A percentile compares a stretch with the other conserved stretches of the same genome.
Evolutionary conservation across 1,284 basidiomycete species (phyloP).

Genomic region (Sanghuangporus sanghuang): DNA sequence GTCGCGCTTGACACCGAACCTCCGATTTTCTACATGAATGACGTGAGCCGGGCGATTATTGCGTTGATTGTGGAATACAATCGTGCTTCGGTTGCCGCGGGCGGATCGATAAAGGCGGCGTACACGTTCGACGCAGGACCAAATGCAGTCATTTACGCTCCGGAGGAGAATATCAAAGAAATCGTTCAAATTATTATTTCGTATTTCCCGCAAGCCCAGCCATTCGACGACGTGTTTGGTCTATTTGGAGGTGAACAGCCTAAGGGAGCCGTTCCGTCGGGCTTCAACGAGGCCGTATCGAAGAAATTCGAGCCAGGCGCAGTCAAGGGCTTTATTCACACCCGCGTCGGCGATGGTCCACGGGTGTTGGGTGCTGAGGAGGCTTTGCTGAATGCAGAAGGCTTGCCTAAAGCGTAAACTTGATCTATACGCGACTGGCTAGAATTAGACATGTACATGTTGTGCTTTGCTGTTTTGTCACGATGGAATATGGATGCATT

Average conservation of each 20-base stretch:
- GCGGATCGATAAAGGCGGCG: constrained; percentile 74
- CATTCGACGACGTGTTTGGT: constrained; percentile 73
- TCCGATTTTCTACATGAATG: constrained; percentile 99
- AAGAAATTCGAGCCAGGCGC: constrained; percentile 69
- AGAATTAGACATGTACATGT: neutral
- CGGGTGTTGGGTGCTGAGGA: constrained; percentile 55
- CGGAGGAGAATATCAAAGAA: constrained; percentile 70
- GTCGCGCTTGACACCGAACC: constrained; percentile 95
- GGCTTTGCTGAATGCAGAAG: constrained; percentile 49
- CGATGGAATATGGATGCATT: too few relatives aligned
- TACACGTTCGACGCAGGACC: constrained; percentile 99
- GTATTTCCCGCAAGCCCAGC: constrained; percentile 79
- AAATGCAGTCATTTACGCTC: constrained; percentile 96
- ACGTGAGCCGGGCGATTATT: constrained; percentile 86
- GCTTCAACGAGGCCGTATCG: constrained; percentile 78
- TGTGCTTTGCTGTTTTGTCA: neutral
- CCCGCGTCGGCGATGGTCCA: constrained; percentile 87
- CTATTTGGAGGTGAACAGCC: constrained; percentile 41
- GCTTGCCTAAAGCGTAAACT: constrained; percentile 38
- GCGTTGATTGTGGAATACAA: constrained; percentile 91
- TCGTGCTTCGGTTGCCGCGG: constrained; percentile 62
- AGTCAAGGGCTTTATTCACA: constrained; percentile 88
- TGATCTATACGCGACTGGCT: neutral
- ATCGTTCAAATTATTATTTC: constrained; percentile 71
- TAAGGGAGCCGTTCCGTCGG: constrained; percentile 47